Conservation (phyloP, 1,139 yeast species). For the Hyphopichia pseudoburtonii region DNA sequence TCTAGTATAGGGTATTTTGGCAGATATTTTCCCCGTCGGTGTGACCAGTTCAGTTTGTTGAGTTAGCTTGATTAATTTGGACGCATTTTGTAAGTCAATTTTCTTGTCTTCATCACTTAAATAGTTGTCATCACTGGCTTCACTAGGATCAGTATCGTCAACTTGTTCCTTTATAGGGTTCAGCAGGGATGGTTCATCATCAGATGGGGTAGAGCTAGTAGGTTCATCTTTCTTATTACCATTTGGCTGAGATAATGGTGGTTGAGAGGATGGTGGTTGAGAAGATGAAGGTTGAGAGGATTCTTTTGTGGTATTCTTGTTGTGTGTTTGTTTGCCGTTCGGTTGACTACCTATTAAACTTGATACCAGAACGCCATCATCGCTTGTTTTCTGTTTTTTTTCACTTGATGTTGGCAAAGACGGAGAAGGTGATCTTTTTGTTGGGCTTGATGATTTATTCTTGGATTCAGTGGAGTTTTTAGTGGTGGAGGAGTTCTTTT, state of each 20-base stretch:
- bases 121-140: conserved; percentile 5
- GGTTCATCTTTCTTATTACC: too few relatives aligned
- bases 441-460: too few relatives aligned
- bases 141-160: conserved; percentile 9
- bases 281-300: too few relatives aligned
- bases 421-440: too few relatives aligned
- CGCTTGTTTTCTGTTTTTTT: too few relatives aligned
- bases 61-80: conserved; percentile 22
- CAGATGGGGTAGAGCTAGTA: too few relatives aligned
- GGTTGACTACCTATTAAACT: not conserved
- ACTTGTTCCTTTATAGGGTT: not conserved
- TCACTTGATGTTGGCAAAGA: too few relatives aligned
- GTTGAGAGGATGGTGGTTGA: too few relatives aligned
- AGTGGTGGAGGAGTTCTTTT: conserved; percentile 6
- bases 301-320: conserved; percentile 42
- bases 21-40: conserved; percentile 7
- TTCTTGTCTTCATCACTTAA: conserved; percentile 4
- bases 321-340: conserved; percentile 20
- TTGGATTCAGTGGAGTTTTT: not conserved
- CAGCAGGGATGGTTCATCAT: too few relatives aligned
- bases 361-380: not conserved
- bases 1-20: conserved; percentile 57
- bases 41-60: conserved; percentile 16
- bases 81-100: conserved; percentile 18
- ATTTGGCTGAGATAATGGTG: too few relatives aligned